These are phyloP conservation scores for Silybum marianum DNA, from an alignment of 129 eudicot species.

Conservation along the genomic window DNA sequence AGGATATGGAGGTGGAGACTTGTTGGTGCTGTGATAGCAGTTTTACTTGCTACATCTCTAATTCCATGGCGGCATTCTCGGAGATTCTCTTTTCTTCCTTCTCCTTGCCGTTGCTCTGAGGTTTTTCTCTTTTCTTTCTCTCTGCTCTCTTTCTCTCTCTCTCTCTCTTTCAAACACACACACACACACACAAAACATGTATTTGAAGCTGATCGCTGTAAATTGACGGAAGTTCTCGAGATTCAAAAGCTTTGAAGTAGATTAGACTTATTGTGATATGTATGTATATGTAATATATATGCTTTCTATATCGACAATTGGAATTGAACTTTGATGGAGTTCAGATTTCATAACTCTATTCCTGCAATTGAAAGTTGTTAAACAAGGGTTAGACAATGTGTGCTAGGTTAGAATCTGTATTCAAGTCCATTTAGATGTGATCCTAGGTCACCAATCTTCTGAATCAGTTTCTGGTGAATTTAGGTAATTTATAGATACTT, in stretches of 20 bases:
- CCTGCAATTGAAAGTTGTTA: conserved; percentile 4
- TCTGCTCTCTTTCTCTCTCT: background rate
- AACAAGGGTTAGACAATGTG: conserved; percentile 9
- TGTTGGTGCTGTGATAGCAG: conserved; percentile 54
- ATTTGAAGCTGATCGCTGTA: conserved; percentile 3
- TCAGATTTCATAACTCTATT: background rate
- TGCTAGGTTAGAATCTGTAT: conserved; percentile 19
- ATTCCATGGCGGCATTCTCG: conserved; percentile 37
- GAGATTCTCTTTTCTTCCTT: conserved; percentile 33
- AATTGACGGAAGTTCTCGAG: background rate
- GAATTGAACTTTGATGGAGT: background rate
- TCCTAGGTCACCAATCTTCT: background rate
- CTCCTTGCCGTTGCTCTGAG: conserved; percentile 66
- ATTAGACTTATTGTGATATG: background rate
- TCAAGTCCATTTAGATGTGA: conserved; percentile 11
- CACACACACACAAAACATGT: too few species aligned
- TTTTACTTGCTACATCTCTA: conserved; percentile 55
- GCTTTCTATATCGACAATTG: conserved; percentile 1
- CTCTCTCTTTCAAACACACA: background rate
- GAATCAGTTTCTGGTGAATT: conserved; percentile 10
- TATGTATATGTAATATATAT: background rate
- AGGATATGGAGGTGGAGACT: conserved; percentile 29
- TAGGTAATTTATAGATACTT: background rate
- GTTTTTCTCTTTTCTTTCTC: conserved; percentile 27
- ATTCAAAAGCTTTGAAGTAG: conserved; percentile 15